A percentile compares a stretch with the other conserved stretches of the same genome.
Evolutionary conservation across 1,139 yeast genomes (phyloP).

Genomic region (Yamadazyma trypodendri): DNA sequence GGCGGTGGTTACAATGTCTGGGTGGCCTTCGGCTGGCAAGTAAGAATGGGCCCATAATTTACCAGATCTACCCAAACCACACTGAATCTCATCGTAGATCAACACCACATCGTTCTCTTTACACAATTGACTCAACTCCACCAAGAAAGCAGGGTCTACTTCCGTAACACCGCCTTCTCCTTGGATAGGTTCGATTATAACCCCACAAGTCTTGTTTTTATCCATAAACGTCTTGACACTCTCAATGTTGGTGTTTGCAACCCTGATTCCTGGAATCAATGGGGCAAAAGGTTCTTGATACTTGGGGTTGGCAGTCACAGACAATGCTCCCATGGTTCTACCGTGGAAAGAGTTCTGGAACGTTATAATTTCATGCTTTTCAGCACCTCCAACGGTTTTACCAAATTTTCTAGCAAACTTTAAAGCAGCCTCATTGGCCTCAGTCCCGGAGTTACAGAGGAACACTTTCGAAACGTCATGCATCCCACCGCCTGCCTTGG

Average conservation of each 20-base stretch:
- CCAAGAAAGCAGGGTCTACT: constrained; percentile 61
- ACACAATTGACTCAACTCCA: constrained; percentile 67
- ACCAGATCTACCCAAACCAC: constrained; percentile 94
- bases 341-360: constrained; percentile 93
- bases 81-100: constrained; percentile 93
- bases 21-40: constrained; percentile 76
- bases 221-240: constrained; percentile 59
- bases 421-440: constrained; percentile 96
- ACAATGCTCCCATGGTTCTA: constrained; percentile 87
- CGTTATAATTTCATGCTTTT: constrained; percentile 76
- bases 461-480: constrained; percentile 78
- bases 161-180: constrained; percentile 95
- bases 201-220: constrained; percentile 78
- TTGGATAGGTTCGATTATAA: constrained; percentile 93
- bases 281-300: constrained; percentile 91
- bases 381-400: constrained; percentile 44
- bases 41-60: constrained; percentile 87
- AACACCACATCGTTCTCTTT: constrained; percentile 68
- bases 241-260: constrained; percentile 59
- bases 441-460: constrained; percentile 90
- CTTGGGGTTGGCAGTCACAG: constrained; percentile 89
- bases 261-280: constrained; percentile 77
- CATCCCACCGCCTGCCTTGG: constrained; percentile 76
- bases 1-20: constrained; percentile 91
- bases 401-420: constrained; percentile 93